Conservation (phyloP, 805 yeast genomes). For the Saccharomycopsis amapae region DNA sequence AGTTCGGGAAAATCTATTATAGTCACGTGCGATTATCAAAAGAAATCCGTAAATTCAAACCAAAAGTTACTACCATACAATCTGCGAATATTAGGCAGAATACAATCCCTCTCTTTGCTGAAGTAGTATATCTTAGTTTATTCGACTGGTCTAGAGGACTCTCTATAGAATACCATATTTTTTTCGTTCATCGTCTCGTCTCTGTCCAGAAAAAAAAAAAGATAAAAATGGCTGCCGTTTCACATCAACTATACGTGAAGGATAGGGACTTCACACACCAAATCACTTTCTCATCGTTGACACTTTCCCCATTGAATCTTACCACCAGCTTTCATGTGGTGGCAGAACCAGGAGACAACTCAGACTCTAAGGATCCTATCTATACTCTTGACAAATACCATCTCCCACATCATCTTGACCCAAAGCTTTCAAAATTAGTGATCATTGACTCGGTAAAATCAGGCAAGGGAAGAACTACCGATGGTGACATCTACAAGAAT, state of each 20-base stretch:
- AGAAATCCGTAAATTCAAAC: too few relatives aligned
- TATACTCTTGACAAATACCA: conserved; percentile 2
- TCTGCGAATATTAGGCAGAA: too few relatives aligned
- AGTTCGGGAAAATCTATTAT: too few relatives aligned
- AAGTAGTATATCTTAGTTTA: too few relatives aligned
- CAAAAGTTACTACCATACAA: too few relatives aligned
- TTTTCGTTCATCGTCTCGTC: not conserved
- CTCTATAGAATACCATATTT: not conserved
- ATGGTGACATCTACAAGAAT: not conserved
- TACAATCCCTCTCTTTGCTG: too few relatives aligned
- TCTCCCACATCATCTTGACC: conserved; percentile 14
- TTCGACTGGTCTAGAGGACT: too few relatives aligned
- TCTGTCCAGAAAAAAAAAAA: not conserved
- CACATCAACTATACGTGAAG: conserved; percentile 10
- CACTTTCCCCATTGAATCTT: too few relatives aligned
- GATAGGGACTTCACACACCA: conserved; percentile 18
- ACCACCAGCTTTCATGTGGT: too few relatives aligned
- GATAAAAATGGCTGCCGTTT: not conserved
- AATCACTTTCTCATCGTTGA: conserved; percentile 4
- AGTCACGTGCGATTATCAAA: too few relatives aligned
- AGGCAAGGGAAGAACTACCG: conserved; percentile 35
- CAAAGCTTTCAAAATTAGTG: not conserved
- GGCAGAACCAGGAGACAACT: conserved; percentile 2
- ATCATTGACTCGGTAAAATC: conserved; percentile 46
- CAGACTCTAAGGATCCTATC: not conserved